These are phyloP conservation scores for Debaryomyces sp. DNA, from an alignment of 1,139 yeast species.

Conservation along the genomic window DNA sequence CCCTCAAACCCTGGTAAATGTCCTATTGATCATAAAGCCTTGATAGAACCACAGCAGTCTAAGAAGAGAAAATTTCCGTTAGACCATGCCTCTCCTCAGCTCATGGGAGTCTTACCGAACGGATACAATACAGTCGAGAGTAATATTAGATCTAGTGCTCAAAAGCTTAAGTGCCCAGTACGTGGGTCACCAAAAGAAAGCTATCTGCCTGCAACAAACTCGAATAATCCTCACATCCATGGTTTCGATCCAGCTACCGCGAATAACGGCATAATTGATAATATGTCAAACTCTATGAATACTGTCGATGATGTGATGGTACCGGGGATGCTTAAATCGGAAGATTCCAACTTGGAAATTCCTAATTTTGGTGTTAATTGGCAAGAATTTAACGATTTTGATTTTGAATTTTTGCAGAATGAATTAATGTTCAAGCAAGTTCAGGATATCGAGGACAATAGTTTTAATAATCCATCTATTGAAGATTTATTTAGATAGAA, in stretches of 20 bases:
- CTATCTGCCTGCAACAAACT: background rate
- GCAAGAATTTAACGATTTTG: constrained; percentile 23
- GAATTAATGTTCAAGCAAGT: constrained; percentile 24
- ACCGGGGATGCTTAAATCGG: background rate
- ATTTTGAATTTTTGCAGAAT: constrained; percentile 38
- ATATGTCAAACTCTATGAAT: background rate
- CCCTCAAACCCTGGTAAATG: constrained; percentile 15
- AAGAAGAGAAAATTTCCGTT: constrained; percentile 34
- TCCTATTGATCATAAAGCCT: constrained; percentile 19
- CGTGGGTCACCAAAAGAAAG: background rate
- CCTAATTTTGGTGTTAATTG: constrained; percentile 8
- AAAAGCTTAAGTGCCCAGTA: background rate
- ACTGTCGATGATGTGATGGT: background rate
- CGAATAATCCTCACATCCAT: background rate
- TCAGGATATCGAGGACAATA: constrained; percentile 3
- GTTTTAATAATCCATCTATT: constrained; percentile 9
- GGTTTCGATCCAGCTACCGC: background rate
- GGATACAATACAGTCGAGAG: constrained; percentile 27
- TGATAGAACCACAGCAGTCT: background rate
- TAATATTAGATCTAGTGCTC: constrained; percentile 19
- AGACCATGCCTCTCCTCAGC: constrained; percentile 27
- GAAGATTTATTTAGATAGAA: constrained; percentile 9
- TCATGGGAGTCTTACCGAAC: constrained; percentile 17
- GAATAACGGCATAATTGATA: background rate
- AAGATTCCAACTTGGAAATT: background rate